phyloP scores from a whole-genome alignment of 768 basidiomycete genomes.

The Tubosaeta brunneosetosa region DNA sequence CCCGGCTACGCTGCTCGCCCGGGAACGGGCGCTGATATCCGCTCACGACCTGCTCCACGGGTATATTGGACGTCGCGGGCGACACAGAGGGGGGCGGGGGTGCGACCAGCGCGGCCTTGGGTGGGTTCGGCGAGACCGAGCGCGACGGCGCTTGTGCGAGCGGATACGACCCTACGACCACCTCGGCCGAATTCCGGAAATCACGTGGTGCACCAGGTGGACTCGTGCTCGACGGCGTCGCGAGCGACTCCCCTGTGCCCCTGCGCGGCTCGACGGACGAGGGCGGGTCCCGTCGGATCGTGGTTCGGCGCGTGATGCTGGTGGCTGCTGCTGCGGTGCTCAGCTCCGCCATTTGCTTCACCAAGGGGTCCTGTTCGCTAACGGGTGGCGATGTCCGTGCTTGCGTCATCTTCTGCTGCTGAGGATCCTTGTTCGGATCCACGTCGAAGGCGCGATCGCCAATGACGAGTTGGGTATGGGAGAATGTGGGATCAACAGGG shows the following conservation, averaged over 20 bases:
- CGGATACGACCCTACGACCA: slow-evolving; percentile 77
- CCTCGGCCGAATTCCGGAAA: slow-evolving; percentile 70
- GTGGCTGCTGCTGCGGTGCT: slow-evolving; percentile 21
- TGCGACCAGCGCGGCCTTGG: slow-evolving; percentile 73
- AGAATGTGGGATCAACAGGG: slow-evolving; percentile 57
- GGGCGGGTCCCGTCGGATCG: slow-evolving; percentile 23
- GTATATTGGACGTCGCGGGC: slow-evolving; percentile 43
- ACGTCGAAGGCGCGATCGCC: slow-evolving; percentile 65
- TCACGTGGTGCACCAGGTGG: slow-evolving; percentile 37
- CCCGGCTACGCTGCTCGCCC: slow-evolving; percentile 65
- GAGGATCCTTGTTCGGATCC: slow-evolving; percentile 63
- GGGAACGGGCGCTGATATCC: slow-evolving; percentile 85
- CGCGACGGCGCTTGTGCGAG: slow-evolving; percentile 49
- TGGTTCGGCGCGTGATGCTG: slow-evolving; percentile 15
- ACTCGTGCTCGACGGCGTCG: slow-evolving; percentile 24
- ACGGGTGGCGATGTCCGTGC: slow-evolving; percentile 31
- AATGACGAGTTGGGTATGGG: slow-evolving; percentile 58
- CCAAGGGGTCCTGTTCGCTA: slow-evolving; percentile 54
- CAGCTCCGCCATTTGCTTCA: slow-evolving; percentile 61
- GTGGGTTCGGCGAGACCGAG: slow-evolving; percentile 67
- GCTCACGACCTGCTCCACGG: slow-evolving; percentile 67
- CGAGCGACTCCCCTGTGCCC: slow-evolving; percentile 22
- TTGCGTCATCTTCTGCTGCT: slow-evolving; percentile 30
- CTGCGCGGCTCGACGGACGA: slow-evolving; percentile 23
- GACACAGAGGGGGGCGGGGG: slow-evolving; percentile 41